phyloP scores from a whole-genome alignment of 768 basidiomycete genomes.

The Tulasnella sp. region DNA sequence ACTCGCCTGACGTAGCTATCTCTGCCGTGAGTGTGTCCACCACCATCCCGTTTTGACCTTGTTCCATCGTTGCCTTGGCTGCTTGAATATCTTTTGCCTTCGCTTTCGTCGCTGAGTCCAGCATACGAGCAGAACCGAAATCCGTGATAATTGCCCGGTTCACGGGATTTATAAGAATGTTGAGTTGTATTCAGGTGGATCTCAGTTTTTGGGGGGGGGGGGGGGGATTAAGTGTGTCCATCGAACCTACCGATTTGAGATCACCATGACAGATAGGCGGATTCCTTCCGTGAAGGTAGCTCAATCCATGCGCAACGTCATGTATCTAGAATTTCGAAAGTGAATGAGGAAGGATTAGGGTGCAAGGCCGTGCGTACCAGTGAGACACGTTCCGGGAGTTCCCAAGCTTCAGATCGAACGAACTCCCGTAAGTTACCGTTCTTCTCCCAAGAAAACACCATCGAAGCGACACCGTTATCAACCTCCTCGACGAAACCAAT shows the following conservation, averaged over 20 bases:
- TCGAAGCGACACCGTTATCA: not conserved
- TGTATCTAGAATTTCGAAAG: not conserved
- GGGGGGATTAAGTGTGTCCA: not conserved
- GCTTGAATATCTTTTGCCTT: too few species aligned
- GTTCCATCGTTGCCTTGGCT: too few species aligned
- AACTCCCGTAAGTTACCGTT: not conserved
- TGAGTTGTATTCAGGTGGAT: not conserved
- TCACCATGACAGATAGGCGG: conserved; percentile 3
- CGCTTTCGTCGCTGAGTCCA: too few species aligned
- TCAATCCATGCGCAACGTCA: not conserved
- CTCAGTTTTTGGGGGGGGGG: not conserved
- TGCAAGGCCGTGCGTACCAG: not conserved
- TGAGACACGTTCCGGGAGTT: not conserved
- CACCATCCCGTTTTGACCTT: too few species aligned
- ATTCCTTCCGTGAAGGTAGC: not conserved
- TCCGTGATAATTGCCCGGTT: not conserved
- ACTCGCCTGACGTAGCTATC: too few species aligned
- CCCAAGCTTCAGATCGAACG: not conserved
- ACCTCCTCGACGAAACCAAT: not conserved
- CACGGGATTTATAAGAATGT: not conserved
- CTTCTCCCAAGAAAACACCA: not conserved
- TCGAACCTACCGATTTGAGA: not conserved
- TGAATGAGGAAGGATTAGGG: not conserved
- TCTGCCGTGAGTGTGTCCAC: too few species aligned
- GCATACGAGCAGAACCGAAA: not conserved